Conservation (phyloP, 345 rosid species). For the Isatis tinctoria region DNA sequence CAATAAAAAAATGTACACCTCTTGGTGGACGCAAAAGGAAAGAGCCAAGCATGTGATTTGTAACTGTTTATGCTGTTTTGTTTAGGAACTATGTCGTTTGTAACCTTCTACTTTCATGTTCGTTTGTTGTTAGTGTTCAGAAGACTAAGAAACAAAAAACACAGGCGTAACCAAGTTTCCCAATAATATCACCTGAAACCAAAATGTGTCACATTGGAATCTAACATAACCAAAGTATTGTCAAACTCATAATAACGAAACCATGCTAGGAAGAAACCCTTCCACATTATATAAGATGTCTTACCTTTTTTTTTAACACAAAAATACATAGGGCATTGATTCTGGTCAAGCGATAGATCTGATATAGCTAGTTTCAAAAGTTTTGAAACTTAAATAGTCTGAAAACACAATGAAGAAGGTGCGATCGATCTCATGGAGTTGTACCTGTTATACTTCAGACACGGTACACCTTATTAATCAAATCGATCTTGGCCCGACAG, state of each 20-base stretch:
- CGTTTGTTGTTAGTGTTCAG: neutral
- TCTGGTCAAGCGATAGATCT: neutral
- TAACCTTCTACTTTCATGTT: neutral
- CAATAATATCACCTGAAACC: no score
- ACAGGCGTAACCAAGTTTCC: no score
- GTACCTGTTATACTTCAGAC: slow-evolving; percentile 38
- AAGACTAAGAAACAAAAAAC: no score
- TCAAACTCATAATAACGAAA: no score
- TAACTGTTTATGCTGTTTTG: no score
- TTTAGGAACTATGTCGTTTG: no score
- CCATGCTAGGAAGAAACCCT: neutral
- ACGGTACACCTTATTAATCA: slow-evolving; percentile 62
- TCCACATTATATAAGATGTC: neutral
- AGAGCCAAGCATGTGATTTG: neutral
- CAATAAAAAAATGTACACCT: neutral
- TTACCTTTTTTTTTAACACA: neutral
- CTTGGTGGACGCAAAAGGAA: neutral
- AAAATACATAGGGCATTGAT: neutral
- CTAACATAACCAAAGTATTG: no score
- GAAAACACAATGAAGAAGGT: neutral
- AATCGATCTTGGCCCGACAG: slow-evolving; percentile 78
- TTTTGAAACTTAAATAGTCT: neutral
- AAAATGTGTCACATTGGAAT: no score
- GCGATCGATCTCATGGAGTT: neutral
- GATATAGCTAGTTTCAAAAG: slow-evolving; percentile 5